phyloP scores from a whole-genome alignment of 1,284 basidiomycete species.

The Trichosporon sp. region DNA sequence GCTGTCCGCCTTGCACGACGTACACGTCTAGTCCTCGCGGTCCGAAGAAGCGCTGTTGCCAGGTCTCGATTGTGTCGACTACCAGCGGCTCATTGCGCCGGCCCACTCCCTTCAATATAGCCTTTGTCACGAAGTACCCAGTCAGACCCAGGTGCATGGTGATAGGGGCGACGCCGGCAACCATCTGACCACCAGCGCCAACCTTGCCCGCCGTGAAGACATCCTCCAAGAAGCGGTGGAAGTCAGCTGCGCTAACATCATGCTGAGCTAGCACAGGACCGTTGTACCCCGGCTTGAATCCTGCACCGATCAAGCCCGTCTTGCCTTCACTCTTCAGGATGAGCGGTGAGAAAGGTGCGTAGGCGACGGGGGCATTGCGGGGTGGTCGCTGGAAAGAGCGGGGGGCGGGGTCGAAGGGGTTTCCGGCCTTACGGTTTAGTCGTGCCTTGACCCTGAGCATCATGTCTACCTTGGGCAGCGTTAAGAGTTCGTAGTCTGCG shows the following conservation, averaged over 20 bases:
- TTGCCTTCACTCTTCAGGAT: not conserved
- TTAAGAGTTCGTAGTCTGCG: not conserved
- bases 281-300: conserved; percentile 3
- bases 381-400: conserved; percentile 1
- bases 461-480: conserved; percentile 6
- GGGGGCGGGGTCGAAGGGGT: conserved; percentile 3
- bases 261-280: not conserved
- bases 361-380: not conserved
- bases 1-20: not conserved
- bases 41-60: conserved; percentile 8
- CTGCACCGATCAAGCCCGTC: conserved; percentile 4
- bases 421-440: not conserved
- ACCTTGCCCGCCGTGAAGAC: conserved; percentile 8
- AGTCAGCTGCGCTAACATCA: conserved; percentile 10
- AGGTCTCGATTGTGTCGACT: conserved; percentile 6
- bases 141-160: conserved; percentile 10
- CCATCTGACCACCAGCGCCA: not conserved
- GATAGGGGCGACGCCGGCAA: conserved; percentile 5
- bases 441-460: conserved; percentile 8
- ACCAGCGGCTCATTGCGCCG: conserved; percentile 8
- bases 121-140: conserved; percentile 11
- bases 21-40: conserved; percentile 11
- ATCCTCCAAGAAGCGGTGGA: conserved; percentile 10
- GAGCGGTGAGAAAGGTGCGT: not conserved
- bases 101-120: not conserved